Base-by-base conservation (phyloP, 2,329 filamentous ascomycete species). In the Stemphylium vesicarium region DNA sequence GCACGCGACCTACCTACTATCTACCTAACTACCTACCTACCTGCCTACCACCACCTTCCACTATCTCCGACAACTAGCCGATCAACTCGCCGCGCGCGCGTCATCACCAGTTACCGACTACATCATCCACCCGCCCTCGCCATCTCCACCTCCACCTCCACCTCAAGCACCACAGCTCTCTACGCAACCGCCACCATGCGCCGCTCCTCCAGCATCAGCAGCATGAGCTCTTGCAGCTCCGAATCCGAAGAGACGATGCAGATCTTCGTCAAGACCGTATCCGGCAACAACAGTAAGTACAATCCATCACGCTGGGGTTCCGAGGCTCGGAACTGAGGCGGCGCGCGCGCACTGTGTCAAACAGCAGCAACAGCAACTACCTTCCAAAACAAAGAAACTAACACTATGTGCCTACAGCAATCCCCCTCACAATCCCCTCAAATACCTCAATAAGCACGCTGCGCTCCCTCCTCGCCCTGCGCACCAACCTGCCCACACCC, bases 181-280 rank as follows among this genome's bases (percentile, higher is more conserved):
- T 48, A 37, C 50, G 26, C 26, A 36, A 49, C 53, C 58, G 40
- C 64, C 59, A 67, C 26, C 47, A 75, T 76, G 75, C 69, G 58
- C 56, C 70, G 70, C 60, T 63, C 72, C 43, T 60, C 68, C 75
- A 72, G 75, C 65, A 73, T 78, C 67, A 74, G 74, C 53, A 79
- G 75, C 69, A 66, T 77, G 66, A 75, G 73, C 66, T 77, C 77
- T 31, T 63, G 70, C 43, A 71, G 71, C 56, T 75, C 74, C 41
- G 80, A 83, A 53, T 67, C 74, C 43, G 78, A 81, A 49, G 79
- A 82, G 46, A 84, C 79, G 35, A 85, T 85, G 77, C 82, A 84
- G 70, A 84, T 87, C 74, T 86, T 86, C 74, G 80, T 86, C 73
- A 85, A 85, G 76, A 82, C 81, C 68, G 75, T 85, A 44, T 78